A percentile compares a stretch with the other conserved stretches of the same genome.
Evolutionary conservation across 2,329 filamentous ascomycete genomes (phyloP).

Genomic region (Trichoderma atroviride): DNA sequence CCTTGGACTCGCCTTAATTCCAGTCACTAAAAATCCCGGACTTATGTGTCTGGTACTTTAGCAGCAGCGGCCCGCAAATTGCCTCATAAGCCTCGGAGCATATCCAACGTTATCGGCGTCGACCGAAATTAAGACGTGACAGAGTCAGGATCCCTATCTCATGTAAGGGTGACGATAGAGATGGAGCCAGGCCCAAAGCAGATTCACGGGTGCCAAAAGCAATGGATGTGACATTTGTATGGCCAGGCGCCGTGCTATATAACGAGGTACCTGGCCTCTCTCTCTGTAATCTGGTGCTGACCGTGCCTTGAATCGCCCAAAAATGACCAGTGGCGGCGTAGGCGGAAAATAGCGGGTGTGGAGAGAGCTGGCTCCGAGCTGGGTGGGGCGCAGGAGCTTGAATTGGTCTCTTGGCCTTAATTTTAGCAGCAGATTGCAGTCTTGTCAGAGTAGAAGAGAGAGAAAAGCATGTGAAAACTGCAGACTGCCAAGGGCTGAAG

Average conservation of each 20-base stretch:
- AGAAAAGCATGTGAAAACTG: conserved; percentile 29
- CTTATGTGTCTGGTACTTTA: background rate
- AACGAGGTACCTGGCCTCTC: background rate
- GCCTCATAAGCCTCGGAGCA: conserved; percentile 21
- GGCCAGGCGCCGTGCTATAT: background rate
- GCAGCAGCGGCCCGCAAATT: conserved; percentile 6
- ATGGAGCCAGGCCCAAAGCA: background rate
- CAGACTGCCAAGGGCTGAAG: background rate
- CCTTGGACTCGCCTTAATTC: background rate
- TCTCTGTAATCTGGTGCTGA: too few relatives aligned
- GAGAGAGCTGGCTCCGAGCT: background rate
- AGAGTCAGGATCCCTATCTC: conserved; percentile 2
- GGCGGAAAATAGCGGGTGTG: conserved; percentile 25
- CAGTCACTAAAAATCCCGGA: background rate
- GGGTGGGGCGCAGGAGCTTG: conserved; percentile 19
- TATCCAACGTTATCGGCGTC: conserved; percentile 12
- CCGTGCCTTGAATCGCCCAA: conserved; percentile 6
- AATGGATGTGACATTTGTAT: conserved; percentile 1
- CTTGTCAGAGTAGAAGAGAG: background rate
- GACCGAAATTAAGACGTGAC: conserved; percentile 22
- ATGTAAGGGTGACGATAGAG: conserved; percentile 13
- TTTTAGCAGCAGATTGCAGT: background rate
- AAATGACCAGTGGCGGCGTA: conserved; percentile 14
- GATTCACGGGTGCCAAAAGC: background rate
- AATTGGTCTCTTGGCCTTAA: background rate